phyloP scores from a whole-genome alignment of 2,329 filamentous ascomycete species.

The Curvularia eragrostidis region DNA sequence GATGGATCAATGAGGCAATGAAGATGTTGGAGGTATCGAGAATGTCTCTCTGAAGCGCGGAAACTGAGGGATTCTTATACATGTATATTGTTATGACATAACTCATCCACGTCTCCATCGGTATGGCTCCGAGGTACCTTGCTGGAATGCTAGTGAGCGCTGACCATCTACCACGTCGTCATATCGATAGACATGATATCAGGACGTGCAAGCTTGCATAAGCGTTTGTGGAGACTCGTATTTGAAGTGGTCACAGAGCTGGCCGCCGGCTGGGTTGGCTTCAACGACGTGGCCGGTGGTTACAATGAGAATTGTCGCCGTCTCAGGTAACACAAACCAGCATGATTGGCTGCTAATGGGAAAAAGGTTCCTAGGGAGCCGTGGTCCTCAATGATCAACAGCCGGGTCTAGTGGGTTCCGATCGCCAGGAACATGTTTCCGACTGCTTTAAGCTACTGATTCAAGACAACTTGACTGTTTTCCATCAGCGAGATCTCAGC shows the following conservation, averaged over 20 bases:
- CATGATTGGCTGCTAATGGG: conserved; percentile 13
- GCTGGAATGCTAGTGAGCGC: conserved; percentile 10
- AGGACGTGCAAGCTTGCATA: conserved; percentile 14
- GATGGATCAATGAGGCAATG: neutral
- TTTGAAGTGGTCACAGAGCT: neutral
- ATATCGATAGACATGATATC: conserved; percentile 26
- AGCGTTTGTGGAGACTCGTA: conserved; percentile 11
- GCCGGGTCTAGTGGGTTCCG: conserved; percentile 9
- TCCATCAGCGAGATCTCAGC: neutral
- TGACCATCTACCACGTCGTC: neutral
- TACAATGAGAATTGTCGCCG: conserved; percentile 3
- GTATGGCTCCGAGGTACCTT: conserved; percentile 4
- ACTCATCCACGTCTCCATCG: conserved; percentile 3
- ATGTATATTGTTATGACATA: conserved; percentile 13
- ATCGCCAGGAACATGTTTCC: conserved; percentile 11
- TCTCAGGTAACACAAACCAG: conserved; percentile 28
- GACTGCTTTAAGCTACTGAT: neutral
- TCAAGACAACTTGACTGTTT: neutral
- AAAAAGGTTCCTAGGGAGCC: neutral
- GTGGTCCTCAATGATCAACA: conserved; percentile 4
- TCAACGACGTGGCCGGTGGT: conserved; percentile 7
- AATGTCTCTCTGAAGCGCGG: neutral
- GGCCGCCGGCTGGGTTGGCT: neutral
- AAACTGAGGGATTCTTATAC: conserved; percentile 6
- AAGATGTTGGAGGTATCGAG: neutral